phyloP scores from a whole-genome alignment of 1,284 basidiomycete genomes.

The Leccinum pallidistipes region DNA sequence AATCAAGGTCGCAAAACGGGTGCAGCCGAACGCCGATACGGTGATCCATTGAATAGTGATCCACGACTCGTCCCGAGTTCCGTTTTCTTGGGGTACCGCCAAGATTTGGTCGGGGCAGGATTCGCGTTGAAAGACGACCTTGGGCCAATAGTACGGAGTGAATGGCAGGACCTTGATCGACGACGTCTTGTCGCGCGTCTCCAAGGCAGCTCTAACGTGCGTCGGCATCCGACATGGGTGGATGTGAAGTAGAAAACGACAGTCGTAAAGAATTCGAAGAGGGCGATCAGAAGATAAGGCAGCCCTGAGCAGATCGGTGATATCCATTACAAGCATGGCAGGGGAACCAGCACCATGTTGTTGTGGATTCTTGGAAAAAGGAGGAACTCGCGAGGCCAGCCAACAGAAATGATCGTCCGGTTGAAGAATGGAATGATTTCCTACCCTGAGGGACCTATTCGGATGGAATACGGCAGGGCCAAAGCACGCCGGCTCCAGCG shows the following conservation, averaged over 20 bases:
- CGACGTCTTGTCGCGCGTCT: slow-evolving; percentile 1
- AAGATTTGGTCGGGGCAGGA: slow-evolving; percentile 24
- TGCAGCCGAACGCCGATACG: not conserved
- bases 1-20: not conserved
- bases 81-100: slow-evolving; percentile 15
- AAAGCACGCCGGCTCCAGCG: slow-evolving; percentile 61
- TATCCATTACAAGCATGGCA: slow-evolving; percentile 33
- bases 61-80: slow-evolving; percentile 39
- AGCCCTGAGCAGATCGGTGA: slow-evolving; percentile 36
- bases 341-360: slow-evolving; percentile 22
- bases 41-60: slow-evolving; percentile 45
- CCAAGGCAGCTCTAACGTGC: slow-evolving; percentile 16
- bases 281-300: slow-evolving; percentile 5
- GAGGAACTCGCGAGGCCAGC: slow-evolving; percentile 32
- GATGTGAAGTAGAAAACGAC: slow-evolving; percentile 55
- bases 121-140: slow-evolving; percentile 37
- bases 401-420: slow-evolving; percentile 28
- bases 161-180: slow-evolving; percentile 39
- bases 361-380: slow-evolving; percentile 31
- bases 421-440: slow-evolving; percentile 20
- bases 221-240: slow-evolving; percentile 43
- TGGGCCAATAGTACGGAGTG: slow-evolving; percentile 50
- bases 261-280: slow-evolving; percentile 56
- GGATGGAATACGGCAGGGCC: slow-evolving; percentile 48
- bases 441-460: slow-evolving; percentile 25